Percentiles rank a stretch among this genome's conserved stretches.
phyloP scores from a whole-genome alignment of 2,329 filamentous ascomycete genomes.

The Zymoseptoria pseudotritici region DNA sequence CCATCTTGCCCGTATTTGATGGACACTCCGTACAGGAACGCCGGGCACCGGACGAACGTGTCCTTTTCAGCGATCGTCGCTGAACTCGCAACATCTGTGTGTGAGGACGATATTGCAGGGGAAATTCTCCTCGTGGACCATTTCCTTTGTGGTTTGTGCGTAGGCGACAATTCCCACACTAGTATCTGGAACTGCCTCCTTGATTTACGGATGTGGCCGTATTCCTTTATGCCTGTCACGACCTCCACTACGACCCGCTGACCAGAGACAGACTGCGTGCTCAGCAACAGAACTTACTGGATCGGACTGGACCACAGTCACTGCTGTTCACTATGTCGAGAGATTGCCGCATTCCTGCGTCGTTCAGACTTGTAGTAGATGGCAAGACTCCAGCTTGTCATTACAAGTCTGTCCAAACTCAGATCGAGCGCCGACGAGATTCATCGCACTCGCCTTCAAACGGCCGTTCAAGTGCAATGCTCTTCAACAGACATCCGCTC shows the following conservation, averaged over 20 bases:
- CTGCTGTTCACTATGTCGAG: too few species aligned
- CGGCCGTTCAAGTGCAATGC: too few species aligned
- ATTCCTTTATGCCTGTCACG: constrained; percentile 35
- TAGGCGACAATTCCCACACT: constrained; percentile 21
- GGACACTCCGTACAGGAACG: constrained; percentile 24
- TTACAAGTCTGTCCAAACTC: too few species aligned
- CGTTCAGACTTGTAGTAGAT: too few species aligned
- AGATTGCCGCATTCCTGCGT: too few species aligned
- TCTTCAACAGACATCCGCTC: too few species aligned
- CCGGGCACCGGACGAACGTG: constrained; percentile 23
- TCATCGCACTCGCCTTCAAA: too few species aligned
- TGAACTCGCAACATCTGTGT: constrained; percentile 26
- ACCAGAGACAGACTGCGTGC: constrained; percentile 10
- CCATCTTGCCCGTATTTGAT: constrained; percentile 11
- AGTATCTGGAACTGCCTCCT: constrained; percentile 17
- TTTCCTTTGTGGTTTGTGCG: constrained; percentile 26
- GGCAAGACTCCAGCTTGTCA: too few species aligned
- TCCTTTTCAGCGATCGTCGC: constrained; percentile 26
- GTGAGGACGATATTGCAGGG: constrained; percentile 39
- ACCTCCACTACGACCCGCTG: constrained; percentile 9
- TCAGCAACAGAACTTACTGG: constrained; percentile 2
- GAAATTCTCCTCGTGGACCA: constrained; percentile 30
- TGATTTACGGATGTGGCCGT: constrained; percentile 29
- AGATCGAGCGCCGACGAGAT: too few species aligned
- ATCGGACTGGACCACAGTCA: too few species aligned